Evolutionary conservation across 2,329 filamentous ascomycete species (phyloP).

Genomic region (Fusarium caatingaense): DNA sequence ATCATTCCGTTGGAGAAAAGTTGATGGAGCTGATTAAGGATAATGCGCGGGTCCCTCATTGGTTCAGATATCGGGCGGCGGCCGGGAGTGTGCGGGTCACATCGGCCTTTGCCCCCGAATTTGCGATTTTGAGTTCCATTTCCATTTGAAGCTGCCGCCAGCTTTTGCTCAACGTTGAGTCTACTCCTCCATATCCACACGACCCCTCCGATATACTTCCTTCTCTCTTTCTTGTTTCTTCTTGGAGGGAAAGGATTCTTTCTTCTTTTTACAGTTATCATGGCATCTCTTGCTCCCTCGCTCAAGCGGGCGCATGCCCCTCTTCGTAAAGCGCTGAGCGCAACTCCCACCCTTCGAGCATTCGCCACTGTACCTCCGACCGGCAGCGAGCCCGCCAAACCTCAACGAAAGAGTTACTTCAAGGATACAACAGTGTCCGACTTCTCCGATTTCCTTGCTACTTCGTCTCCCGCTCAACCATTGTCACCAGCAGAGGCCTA

Average conservation of each 20-base stretch:
- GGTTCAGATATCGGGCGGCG: conserved; percentile 24
- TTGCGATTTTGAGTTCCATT: conserved; percentile 41
- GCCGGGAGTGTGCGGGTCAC: conserved; percentile 42
- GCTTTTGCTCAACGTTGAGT: conserved; percentile 38
- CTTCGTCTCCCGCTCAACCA: conserved; percentile 54
- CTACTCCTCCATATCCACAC: conserved; percentile 11
- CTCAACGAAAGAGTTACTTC: conserved; percentile 64
- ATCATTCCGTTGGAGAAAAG: conserved; percentile 8
- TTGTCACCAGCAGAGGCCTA: conserved; percentile 67
- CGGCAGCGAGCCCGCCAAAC: conserved; percentile 43
- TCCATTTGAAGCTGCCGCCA: conserved; percentile 35
- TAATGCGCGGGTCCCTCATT: conserved; percentile 34
- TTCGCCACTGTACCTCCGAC: conserved; percentile 61
- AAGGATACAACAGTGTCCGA: conserved; percentile 68
- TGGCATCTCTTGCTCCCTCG: conserved; percentile 56
- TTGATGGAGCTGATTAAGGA: conserved; percentile 27
- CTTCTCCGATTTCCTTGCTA: conserved; percentile 67
- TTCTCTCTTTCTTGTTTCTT: not conserved
- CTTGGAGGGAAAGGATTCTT: conserved; percentile 5
- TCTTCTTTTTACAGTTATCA: conserved; percentile 30
- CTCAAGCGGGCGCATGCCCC: conserved; percentile 58
- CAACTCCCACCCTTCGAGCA: conserved; percentile 50
- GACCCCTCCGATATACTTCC: conserved; percentile 24
- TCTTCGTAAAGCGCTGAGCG: conserved; percentile 55
- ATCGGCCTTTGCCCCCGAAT: conserved; percentile 46